These are phyloP conservation scores for Mortierella claussenii DNA, from an alignment of 192 early-diverging fungal species.

Conservation along the genomic window DNA sequence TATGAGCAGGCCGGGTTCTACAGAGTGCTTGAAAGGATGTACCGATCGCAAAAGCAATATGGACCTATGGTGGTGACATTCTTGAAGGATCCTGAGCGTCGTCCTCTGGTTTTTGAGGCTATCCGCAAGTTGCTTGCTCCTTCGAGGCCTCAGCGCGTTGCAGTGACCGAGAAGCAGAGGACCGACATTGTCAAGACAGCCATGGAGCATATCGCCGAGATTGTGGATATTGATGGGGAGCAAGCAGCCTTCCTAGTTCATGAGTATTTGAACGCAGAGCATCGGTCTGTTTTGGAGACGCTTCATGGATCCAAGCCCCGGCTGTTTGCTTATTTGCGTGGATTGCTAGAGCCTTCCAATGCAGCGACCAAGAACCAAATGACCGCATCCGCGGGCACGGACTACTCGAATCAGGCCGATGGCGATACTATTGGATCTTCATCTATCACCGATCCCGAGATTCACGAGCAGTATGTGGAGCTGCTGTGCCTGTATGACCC, in stretches of 20 bases:
- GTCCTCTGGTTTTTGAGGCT: conserved; percentile 61
- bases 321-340: conserved; percentile 66
- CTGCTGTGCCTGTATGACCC: conserved; percentile 69
- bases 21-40: conserved; percentile 65
- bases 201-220: conserved; percentile 61
- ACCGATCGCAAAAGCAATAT: conserved; percentile 65
- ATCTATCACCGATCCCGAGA: conserved; percentile 43
- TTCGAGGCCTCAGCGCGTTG: conserved; percentile 15
- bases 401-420: background rate
- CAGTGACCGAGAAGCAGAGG: conserved; percentile 58
- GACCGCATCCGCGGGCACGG: background rate
- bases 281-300: conserved; percentile 57
- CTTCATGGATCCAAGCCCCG: conserved; percentile 55
- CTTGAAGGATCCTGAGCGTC: conserved; percentile 63
- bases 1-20: conserved; percentile 69
- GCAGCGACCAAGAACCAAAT: background rate
- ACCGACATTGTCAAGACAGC: conserved; percentile 59
- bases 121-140: conserved; percentile 58
- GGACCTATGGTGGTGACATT: conserved; percentile 64
- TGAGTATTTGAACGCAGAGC: conserved; percentile 61
- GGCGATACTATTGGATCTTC: conserved; percentile 7
- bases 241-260: conserved; percentile 64
- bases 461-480: conserved; percentile 69
- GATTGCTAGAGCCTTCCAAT: conserved; percentile 59
- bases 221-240: conserved; percentile 71